Evolutionary conservation across 1,284 basidiomycete species (phyloP), one percentile per base, ranked within the genome.

Genomic region (Mycosarcoma mackinlayi): DNA sequence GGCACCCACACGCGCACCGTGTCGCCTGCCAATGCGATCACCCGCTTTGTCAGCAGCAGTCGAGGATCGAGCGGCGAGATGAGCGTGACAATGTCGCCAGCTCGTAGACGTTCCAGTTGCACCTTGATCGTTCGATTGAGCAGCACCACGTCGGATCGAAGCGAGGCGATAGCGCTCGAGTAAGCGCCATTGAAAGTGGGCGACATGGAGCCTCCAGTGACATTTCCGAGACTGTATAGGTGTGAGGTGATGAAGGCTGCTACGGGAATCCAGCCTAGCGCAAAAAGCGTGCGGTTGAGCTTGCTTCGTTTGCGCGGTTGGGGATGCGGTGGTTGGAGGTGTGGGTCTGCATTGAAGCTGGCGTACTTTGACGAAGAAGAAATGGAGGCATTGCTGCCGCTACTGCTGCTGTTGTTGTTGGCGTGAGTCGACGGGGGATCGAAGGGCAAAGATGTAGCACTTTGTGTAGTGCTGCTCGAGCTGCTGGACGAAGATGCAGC

Each of bases 1-100:
- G 65, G 65, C 1, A 62, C 60, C 70, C 70, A 77, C 0, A 85
- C 84, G 13, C 82, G 70, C 42, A 86, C 85, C 1, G 85, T 75
- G 65, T 87, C 86, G n/a, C 86, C 86, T 47, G 85, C 84, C 7
- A 87, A 76, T 10, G 85, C 86, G 37, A 87, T 78, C 42, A 87
- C 85, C 1, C 86, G 84, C 64, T 87, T 87, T 10, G 85, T 85
- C n/a, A 86, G 82, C 10, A 86, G 73, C 13, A 82, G 46, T 11
- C 84, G 78, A 1, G 85, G 85, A 59, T 86, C 83, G 25, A 83
- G 75, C 1, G 86, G 86, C 7, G 85, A 86, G 71, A 84, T 85
- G 16, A 87, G 65, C 1, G 85, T 86, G 11, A 87, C 86, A 33
- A 87, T 84, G 58, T 87, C 86, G 2, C 86, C 86, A 6, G 84